These are phyloP conservation scores for Murraya koenigii DNA, from an alignment of 345 rosid genomes.

Conservation along the genomic window DNA sequence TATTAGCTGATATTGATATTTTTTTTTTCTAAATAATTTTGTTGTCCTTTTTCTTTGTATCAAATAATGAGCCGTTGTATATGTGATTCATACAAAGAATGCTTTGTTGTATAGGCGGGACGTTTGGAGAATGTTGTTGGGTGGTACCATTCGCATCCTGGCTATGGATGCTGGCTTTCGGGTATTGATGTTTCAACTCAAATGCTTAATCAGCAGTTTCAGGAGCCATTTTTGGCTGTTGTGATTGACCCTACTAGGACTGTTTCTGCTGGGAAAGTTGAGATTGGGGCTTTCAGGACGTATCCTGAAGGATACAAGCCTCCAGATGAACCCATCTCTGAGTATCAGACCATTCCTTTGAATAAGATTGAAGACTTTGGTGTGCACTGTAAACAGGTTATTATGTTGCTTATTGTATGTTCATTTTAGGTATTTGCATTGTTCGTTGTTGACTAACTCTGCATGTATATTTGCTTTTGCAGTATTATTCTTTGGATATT, in stretches of 20 bases:
- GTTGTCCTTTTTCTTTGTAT: neutral
- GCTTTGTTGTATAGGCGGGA: slow-evolving; percentile 61
- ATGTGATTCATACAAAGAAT: neutral
- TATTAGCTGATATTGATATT: neutral
- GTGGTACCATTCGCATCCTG: slow-evolving; percentile 97
- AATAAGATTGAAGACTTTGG: slow-evolving; percentile 91
- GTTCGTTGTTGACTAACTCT: slow-evolving; percentile 11
- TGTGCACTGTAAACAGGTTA: slow-evolving; percentile 96
- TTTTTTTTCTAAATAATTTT: neutral
- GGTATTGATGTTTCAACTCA: slow-evolving; percentile 98
- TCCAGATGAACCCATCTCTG: slow-evolving; percentile 72
- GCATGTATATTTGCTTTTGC: slow-evolving; percentile 21
- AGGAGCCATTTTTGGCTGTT: slow-evolving; percentile 96
- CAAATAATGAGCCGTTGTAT: neutral
- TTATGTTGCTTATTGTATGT: neutral
- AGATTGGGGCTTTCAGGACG: slow-evolving; percentile 99
- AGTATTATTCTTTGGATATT: slow-evolving; percentile 94
- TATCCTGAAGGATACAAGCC: slow-evolving; percentile 92
- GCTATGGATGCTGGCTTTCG: slow-evolving; percentile 99
- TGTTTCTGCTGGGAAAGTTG: slow-evolving; percentile 99
- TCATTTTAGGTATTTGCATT: neutral
- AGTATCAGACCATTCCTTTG: slow-evolving; percentile 96
- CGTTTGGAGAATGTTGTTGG: slow-evolving; percentile 96
- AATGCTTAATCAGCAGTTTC: slow-evolving; percentile 96
- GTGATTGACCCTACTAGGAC: slow-evolving; percentile 99